Conservation (phyloP, 257 asterid species). For the Asclepias syriaca region DNA sequence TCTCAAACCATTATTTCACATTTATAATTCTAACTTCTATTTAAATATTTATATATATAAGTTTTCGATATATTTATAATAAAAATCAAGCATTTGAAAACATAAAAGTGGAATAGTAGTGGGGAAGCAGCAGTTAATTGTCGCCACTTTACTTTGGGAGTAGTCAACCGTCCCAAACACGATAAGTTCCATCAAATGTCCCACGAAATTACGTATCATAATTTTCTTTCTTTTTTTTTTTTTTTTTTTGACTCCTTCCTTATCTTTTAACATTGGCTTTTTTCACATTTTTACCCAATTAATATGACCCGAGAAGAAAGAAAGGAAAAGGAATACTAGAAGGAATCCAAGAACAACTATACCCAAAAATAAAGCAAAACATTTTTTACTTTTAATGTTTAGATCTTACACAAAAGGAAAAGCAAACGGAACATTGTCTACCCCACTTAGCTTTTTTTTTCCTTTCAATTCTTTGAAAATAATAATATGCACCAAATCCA, state of each 20-base stretch:
- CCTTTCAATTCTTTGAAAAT: neutral
- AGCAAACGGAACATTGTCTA: constrained; percentile 1
- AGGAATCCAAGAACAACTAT: constrained; percentile 19
- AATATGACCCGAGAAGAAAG: too few species aligned
- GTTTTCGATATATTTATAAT: too few species aligned
- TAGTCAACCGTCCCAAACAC: constrained; percentile 20
- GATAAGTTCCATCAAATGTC: constrained; percentile 10
- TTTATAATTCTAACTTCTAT: too few species aligned
- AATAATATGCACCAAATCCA: constrained; percentile 18
- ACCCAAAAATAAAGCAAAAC: neutral
- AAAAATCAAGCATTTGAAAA: too few species aligned
- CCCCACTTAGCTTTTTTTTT: neutral
- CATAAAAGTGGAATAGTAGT: too few species aligned
- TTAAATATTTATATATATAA: too few species aligned
- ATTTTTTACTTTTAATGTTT: neutral
- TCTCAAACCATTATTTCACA: too few species aligned
- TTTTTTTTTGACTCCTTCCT: constrained; percentile 17
- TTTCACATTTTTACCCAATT: neutral
- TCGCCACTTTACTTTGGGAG: constrained; percentile 4
- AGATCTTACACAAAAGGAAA: neutral
- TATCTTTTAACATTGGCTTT: neutral
- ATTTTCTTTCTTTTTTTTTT: neutral
- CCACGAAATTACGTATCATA: neutral
- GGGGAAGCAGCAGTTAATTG: neutral
- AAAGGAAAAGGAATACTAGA: neutral